Percentiles rank a stretch among this genome's conserved stretches.
Conservation (phyloP, 2,329 filamentous ascomycete genomes). For the Diaporthe destruens region DNA sequence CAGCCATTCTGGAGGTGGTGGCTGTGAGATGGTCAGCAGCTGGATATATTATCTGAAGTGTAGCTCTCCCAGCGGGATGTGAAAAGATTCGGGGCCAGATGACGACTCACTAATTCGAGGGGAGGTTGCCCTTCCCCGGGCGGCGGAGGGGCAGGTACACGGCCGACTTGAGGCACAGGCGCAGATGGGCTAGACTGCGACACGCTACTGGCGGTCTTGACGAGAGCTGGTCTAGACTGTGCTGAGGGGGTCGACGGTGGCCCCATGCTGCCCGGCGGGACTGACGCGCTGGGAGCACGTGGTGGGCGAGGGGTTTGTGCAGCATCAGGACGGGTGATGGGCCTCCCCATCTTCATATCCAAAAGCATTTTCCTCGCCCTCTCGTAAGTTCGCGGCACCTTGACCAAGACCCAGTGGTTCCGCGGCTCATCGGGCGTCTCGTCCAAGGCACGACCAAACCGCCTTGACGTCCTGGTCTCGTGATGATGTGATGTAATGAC, state of each 20-base stretch:
- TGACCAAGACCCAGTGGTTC: constrained; percentile 81
- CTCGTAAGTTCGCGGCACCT: constrained; percentile 70
- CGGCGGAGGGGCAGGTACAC: constrained; percentile 76
- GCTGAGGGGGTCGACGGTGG: constrained; percentile 61
- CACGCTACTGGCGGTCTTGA: constrained; percentile 35
- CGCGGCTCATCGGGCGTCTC: constrained; percentile 84
- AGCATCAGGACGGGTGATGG: constrained; percentile 53
- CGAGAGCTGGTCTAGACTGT: constrained; percentile 42
- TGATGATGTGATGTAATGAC: constrained; percentile 73
- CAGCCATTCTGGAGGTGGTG: constrained; percentile 90
- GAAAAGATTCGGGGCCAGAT: constrained; percentile 41
- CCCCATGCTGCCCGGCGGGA: constrained; percentile 64
- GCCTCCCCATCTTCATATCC: constrained; percentile 55
- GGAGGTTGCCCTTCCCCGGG: constrained; percentile 67
- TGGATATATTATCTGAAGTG: constrained; percentile 45
- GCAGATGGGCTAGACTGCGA: constrained; percentile 52
- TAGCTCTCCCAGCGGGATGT: constrained; percentile 33
- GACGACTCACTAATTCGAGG: constrained; percentile 71
- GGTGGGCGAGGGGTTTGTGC: constrained; percentile 59
- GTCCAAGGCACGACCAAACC: constrained; percentile 72
- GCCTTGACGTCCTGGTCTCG: constrained; percentile 78
- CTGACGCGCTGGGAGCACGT: constrained; percentile 58
- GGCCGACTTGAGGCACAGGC: constrained; percentile 67
- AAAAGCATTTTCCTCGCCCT: constrained; percentile 76
- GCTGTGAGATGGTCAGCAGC: constrained; percentile 62